Percentiles rank a stretch among this genome's conserved stretches.
phyloP scores from a whole-genome alignment of 768 basidiomycete species.

The Pleurotus sapidus region DNA sequence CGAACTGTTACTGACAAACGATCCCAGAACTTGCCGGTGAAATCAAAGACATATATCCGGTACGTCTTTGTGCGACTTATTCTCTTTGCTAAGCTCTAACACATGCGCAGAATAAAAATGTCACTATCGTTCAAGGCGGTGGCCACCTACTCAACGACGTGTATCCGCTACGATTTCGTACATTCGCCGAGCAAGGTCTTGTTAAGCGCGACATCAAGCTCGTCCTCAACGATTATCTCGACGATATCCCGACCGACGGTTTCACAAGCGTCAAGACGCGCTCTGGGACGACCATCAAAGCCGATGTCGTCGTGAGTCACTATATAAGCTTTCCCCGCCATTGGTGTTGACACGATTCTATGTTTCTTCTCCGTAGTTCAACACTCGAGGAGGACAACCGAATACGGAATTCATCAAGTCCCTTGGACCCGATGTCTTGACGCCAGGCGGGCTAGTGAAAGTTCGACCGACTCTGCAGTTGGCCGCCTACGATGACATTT shows the following conservation, averaged over 20 bases:
- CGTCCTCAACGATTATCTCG: conserved; percentile 52
- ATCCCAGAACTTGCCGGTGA: conserved; percentile 39
- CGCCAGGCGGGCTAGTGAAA: conserved; percentile 39
- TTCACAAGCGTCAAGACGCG: conserved; percentile 41
- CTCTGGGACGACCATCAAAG: conserved; percentile 43
- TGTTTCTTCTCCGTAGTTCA: conserved; percentile 21
- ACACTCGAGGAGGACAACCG: conserved; percentile 38
- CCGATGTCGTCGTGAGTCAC: conserved; percentile 56
- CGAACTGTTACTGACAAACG: conserved; percentile 3
- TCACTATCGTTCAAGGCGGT: conserved; percentile 63
- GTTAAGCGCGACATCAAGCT: conserved; percentile 44
- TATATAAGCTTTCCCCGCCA: background rate
- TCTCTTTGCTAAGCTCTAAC: too few relatives aligned
- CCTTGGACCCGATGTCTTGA: conserved; percentile 35
- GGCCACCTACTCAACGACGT: conserved; percentile 49
- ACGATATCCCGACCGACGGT: conserved; percentile 35
- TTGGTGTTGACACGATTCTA: background rate
- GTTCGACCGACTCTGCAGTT: conserved; percentile 60
- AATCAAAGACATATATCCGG: conserved; percentile 36
- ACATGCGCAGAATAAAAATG: conserved; percentile 34
- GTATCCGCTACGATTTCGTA: conserved; percentile 55
- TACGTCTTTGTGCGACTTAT: conserved; percentile 17
- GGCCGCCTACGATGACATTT: conserved; percentile 46
- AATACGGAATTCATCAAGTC: conserved; percentile 52
- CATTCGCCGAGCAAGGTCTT: conserved; percentile 38